Evolutionary conservation across 768 basidiomycete species (phyloP).

Genomic region (Tulasnella calospora): DNA sequence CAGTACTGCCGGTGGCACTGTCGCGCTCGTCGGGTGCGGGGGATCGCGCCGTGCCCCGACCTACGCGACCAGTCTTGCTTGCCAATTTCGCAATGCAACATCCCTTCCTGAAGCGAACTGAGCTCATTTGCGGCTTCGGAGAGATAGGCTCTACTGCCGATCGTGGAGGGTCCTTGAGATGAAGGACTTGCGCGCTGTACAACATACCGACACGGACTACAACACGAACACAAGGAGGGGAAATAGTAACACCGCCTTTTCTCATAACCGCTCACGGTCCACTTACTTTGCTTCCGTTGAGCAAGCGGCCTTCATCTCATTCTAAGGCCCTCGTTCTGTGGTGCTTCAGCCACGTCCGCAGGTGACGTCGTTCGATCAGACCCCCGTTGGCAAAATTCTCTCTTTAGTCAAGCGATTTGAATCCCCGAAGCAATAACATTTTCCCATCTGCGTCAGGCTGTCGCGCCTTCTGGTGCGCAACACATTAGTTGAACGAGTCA

Average conservation of each 20-base stretch:
- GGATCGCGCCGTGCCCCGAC: background rate
- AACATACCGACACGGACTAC: background rate
- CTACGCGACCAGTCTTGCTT: background rate
- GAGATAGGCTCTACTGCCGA: background rate
- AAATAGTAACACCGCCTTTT: background rate
- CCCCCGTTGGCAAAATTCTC: background rate
- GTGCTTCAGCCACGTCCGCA: background rate
- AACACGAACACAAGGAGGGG: background rate
- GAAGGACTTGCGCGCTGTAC: background rate
- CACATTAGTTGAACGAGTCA: background rate
- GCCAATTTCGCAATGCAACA: background rate
- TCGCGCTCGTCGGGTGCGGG: background rate
- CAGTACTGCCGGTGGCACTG: slow-evolving; percentile 1
- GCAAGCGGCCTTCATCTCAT: background rate
- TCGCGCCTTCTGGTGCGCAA: background rate
- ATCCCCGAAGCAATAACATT: background rate
- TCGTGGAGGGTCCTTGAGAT: background rate
- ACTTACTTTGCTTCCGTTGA: background rate
- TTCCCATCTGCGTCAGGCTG: background rate
- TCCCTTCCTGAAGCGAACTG: background rate
- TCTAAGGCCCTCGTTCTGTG: background rate
- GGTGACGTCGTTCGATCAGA: background rate
- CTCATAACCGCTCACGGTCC: background rate
- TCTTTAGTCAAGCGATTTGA: background rate
- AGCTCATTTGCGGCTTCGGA: background rate